Conservation (phyloP, 1,284 basidiomycete species). For the Leccinum angustisporum region DNA sequence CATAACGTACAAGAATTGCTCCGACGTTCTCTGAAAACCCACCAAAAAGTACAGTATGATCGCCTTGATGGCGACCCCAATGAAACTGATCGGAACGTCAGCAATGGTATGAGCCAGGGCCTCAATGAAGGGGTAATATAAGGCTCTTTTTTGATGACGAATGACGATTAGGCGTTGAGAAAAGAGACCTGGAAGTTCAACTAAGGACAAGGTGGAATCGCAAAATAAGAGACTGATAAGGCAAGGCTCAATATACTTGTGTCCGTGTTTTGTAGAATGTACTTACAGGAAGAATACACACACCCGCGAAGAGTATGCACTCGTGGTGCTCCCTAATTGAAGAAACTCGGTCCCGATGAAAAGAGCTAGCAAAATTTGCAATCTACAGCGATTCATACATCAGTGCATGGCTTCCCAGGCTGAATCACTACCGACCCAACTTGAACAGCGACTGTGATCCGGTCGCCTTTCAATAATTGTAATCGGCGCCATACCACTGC, state of each 20-base stretch:
- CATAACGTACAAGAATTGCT: constrained; percentile 41
- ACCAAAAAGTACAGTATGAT: constrained; percentile 58
- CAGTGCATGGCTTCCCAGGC: background rate
- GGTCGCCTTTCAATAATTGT: constrained; percentile 64
- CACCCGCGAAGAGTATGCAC: constrained; percentile 75
- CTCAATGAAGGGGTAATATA: constrained; percentile 54
- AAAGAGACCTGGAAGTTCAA: constrained; percentile 45
- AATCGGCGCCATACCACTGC: constrained; percentile 61
- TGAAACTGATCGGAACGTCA: constrained; percentile 54
- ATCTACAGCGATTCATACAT: constrained; percentile 6
- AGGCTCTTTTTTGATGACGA: constrained; percentile 47
- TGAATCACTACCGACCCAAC: constrained; percentile 30
- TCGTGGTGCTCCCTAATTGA: constrained; percentile 54
- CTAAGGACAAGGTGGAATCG: constrained; percentile 13
- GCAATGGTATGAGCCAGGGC: constrained; percentile 59
- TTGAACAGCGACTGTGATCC: constrained; percentile 47
- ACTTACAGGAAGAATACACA: constrained; percentile 71
- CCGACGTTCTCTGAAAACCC: constrained; percentile 40
- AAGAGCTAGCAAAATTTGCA: constrained; percentile 59
- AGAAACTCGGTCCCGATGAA: constrained; percentile 79
- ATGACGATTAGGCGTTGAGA: constrained; percentile 56
- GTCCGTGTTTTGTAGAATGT: constrained; percentile 37
- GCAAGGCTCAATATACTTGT: constrained; percentile 25
- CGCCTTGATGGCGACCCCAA: constrained; percentile 44
- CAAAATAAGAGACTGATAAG: constrained; percentile 26